phyloP scores from a whole-genome alignment of 805 yeast genomes.

The Saitoella complicata region DNA sequence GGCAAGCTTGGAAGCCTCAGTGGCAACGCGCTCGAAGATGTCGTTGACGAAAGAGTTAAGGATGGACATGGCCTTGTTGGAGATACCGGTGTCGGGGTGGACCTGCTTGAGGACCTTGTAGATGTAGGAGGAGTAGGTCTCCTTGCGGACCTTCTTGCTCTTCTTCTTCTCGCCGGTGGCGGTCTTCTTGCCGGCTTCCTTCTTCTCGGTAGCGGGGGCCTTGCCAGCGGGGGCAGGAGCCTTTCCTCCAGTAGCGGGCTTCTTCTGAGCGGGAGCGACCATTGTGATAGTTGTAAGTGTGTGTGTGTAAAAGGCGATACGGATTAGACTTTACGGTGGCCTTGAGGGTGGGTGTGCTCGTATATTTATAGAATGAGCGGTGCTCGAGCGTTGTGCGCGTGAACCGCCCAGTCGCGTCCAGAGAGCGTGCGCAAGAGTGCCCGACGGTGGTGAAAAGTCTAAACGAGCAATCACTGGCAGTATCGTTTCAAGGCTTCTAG shows the following conservation, averaged over 20 bases:
- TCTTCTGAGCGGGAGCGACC: constrained; percentile 40
- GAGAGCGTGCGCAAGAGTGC: no score
- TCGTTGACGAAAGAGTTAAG: constrained; percentile 94
- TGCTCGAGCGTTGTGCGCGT: no score
- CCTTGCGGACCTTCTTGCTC: constrained; percentile 93
- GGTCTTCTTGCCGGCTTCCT: constrained; percentile 78
- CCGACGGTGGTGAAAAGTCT: no score
- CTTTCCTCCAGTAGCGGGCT: constrained; percentile 33
- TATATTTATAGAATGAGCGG: constrained; percentile 7
- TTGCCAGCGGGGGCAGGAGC: constrained; percentile 80
- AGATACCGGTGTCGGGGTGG: constrained; percentile 96
- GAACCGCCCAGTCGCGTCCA: no score
- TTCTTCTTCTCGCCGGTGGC: constrained; percentile 66
- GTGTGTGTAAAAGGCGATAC: no score
- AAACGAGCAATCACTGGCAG: no score
- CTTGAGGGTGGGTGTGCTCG: neutral
- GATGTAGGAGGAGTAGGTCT: constrained; percentile 93
- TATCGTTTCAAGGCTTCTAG: no score
- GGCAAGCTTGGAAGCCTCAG: constrained; percentile 96
- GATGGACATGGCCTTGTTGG: constrained; percentile 96
- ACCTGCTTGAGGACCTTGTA: constrained; percentile 95
- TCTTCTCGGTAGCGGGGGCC: constrained; percentile 92
- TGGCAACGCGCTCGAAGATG: constrained; percentile 93
- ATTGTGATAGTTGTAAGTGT: no score
- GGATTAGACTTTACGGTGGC: no score